Base-by-base conservation (phyloP, 331 rosid genomes). In the Spiraea crenata region DNA sequence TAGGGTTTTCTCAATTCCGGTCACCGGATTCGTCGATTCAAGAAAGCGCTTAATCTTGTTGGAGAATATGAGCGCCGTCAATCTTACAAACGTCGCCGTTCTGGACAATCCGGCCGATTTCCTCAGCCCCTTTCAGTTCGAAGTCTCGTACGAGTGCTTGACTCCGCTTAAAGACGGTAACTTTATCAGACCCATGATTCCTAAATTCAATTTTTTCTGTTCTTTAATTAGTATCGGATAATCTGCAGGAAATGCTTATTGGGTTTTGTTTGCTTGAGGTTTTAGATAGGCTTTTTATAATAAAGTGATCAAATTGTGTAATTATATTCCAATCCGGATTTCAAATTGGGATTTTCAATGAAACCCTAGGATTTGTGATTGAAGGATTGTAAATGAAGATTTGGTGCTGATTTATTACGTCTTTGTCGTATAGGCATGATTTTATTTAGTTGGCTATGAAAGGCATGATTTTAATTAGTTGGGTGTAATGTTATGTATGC, bases 111-210 rank as follows among this genome's bases (percentile, higher is more conserved):
- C 76, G 38, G 63, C 85, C 38, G 76, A 83, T 1, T 84, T 78
- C 65, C 81, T 81, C 67, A 81, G 76, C 61, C 83, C 88, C 12
- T 84, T 81, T 51, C 83, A 80, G 79, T 84, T 84, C 71, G 85
- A 84, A 69, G 74, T 83, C 59, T 82, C 83, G 6, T 82, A 82
- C 55, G 86, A 82, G 81, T 82, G 83, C 42, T 75, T 79, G 81
- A 73, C 79, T 71, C 57, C 86, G 13, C 83, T 82, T 41, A 82
- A 82, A 67, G 86, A 82, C 50, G 77, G 81, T 78, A 78, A 45
- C 37, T 5, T 47, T 49, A 46, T 6, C 4, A 51, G 62, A 15
- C 68, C 48, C 46, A 9, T 37, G 13, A 10, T 19, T 25, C 38
- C 54, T 63, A 10, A 5, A 0, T 4, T 69, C 35, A 4, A 3